Conservation (phyloP, 2,329 filamentous ascomycete genomes). For the Cladosporium sp. region DNA sequence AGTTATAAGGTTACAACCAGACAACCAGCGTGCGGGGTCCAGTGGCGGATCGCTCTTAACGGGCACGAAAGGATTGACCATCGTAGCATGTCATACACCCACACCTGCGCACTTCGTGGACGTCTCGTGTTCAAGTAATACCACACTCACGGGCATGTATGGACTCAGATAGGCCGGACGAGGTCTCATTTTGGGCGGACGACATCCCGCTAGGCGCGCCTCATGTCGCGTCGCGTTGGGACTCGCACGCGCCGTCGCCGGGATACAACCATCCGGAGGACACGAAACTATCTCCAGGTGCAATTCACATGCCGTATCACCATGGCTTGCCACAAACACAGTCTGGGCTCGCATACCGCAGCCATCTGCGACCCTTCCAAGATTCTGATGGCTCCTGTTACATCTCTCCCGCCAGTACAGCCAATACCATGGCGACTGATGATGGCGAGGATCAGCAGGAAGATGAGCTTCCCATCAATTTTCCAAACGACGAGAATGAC, state of each 20-base stretch:
- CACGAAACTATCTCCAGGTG: too few species aligned
- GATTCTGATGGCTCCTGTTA: background rate
- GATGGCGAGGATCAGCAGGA: background rate
- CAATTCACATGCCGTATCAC: background rate
- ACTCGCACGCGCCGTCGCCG: background rate
- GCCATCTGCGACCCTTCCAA: background rate
- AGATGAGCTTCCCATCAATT: background rate
- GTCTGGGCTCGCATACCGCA: background rate
- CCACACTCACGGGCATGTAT: slow-evolving; percentile 6
- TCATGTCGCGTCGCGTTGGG: slow-evolving; percentile 4
- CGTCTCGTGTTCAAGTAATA: too few species aligned
- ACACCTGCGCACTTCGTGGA: too few species aligned
- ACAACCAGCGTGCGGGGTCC: too few species aligned
- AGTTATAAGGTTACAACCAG: too few species aligned
- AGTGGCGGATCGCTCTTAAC: too few species aligned
- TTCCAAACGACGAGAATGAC: background rate
- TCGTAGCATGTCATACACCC: too few species aligned
- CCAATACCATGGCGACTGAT: background rate
- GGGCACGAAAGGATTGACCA: too few species aligned
- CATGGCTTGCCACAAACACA: background rate
- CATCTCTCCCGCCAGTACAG: background rate
- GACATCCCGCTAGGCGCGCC: background rate
- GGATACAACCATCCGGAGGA: background rate
- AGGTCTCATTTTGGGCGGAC: background rate
- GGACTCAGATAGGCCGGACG: background rate